Conservation (phyloP, 805 yeast genomes). For the Saccharomycopsis sp. region DNA sequence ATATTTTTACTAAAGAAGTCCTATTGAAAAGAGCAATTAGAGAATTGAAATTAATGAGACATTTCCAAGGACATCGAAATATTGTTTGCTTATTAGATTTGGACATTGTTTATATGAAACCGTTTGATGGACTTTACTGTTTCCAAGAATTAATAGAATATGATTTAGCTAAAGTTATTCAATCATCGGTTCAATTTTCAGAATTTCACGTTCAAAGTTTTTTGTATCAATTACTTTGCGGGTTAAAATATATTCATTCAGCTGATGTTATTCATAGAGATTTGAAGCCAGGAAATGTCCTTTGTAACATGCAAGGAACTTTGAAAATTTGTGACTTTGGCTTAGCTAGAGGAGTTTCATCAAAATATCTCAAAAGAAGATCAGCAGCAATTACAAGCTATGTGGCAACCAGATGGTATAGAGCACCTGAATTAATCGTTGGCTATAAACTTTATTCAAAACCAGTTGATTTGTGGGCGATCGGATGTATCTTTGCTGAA, state of each 20-base stretch:
- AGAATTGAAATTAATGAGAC: slow-evolving; percentile 74
- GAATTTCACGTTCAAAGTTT: slow-evolving; percentile 76
- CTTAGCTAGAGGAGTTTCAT: slow-evolving; percentile 68
- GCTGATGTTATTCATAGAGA: slow-evolving; percentile 92
- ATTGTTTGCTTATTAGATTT: slow-evolving; percentile 68
- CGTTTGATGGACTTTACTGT: slow-evolving; percentile 83
- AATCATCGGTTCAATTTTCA: slow-evolving; percentile 69
- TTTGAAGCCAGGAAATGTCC: slow-evolving; percentile 83
- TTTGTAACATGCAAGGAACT: slow-evolving; percentile 65
- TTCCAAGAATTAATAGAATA: slow-evolving; percentile 79
- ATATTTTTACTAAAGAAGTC: slow-evolving; percentile 59
- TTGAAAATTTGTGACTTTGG: slow-evolving; percentile 93
- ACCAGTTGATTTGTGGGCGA: slow-evolving; percentile 86
- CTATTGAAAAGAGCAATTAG: slow-evolving; percentile 74
- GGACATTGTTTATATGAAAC: slow-evolving; percentile 57
- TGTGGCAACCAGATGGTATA: slow-evolving; percentile 92
- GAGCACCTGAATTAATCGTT: slow-evolving; percentile 86
- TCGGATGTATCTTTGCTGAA: slow-evolving; percentile 86
- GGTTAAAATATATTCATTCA: slow-evolving; percentile 80
- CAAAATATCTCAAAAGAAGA: slow-evolving; percentile 24
- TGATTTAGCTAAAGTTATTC: slow-evolving; percentile 77
- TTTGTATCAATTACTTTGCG: slow-evolving; percentile 77
- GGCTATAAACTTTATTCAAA: slow-evolving; percentile 54
- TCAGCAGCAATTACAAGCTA: slow-evolving; percentile 50
- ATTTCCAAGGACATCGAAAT: slow-evolving; percentile 80